Conservation (phyloP, 148 eudicot genomes). For the Heliosperma pusillum region DNA sequence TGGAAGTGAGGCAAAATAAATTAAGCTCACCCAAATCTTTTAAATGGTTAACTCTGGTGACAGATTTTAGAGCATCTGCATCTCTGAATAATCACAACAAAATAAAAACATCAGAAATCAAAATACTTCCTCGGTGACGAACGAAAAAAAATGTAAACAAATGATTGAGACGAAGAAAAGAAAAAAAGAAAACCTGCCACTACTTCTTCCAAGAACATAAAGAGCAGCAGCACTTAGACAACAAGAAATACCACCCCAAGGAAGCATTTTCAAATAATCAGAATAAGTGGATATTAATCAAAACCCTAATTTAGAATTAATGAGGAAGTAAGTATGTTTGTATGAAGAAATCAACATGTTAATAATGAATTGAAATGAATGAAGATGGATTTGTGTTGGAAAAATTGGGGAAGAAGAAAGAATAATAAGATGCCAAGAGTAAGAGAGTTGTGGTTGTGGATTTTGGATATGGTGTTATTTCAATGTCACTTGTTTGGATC, state of each 20-base stretch:
- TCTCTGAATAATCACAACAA: constrained; percentile 42
- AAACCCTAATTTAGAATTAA: constrained; percentile 25
- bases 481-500: no score
- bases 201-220: constrained; percentile 81
- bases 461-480: no score
- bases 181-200: constrained; percentile 54
- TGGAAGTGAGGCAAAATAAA: not conserved
- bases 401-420: not conserved
- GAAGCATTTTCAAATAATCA: constrained; percentile 44
- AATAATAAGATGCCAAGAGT: not conserved
- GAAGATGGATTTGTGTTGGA: not conserved
- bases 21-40: constrained; percentile 71
- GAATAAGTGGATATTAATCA: not conserved
- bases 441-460: not conserved
- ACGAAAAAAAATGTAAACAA: not conserved
- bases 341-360: not conserved
- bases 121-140: no score
- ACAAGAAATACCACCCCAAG: constrained; percentile 87
- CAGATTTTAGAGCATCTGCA: constrained; percentile 73
- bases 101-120: not conserved
- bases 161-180: not conserved
- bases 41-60: constrained; percentile 72
- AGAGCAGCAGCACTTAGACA: constrained; percentile 92
- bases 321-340: not conserved
- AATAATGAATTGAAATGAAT: not conserved